Base-by-base conservation (phyloP, 352 stramenopile genomes). In the Globisporangium viniferum region DNA sequence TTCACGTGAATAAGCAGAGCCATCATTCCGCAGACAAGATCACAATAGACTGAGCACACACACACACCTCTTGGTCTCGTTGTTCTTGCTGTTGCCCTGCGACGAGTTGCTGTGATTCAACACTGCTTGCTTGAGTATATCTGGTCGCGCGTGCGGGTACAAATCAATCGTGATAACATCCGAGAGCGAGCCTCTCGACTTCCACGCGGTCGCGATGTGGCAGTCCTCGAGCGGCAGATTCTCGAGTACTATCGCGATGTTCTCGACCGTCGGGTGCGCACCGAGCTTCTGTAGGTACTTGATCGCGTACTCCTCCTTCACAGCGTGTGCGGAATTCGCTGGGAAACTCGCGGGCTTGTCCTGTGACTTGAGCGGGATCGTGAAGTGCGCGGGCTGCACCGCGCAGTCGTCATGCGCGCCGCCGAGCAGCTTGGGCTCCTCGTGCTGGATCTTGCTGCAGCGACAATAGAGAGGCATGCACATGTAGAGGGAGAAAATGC, bases 231-330 rank as follows among this genome's bases (percentile, higher is more conserved):
- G 41, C 27, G 83, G 86, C 53, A 93, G 64, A 39, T 91, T 67
- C 48, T 81, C 71, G n/a, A 92, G 64, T 48, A 91, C 80, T 33
- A 81, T 71, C 15, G 79, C 82, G 27, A 93, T 80, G 51, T 93
- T 92, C 29, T 86, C 77, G 0, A 71, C 51, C 0, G 80, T 88
- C 20, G 79, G 68, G 5, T 68, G 66, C 22, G 85, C 83, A 1
- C 82, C 80, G 46, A 93, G 73, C n/a, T 80, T 71, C 66, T 86
- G 71, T 53, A 93, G 46, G 44, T 93, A 93, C 72, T 84, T 86
- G 67, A 85, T 86, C 53, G 86, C 86, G 58, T 91, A 92, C 66
- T 90, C 83, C 15, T 91, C 79, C 36, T 86, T 71, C 2, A 92
- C 55, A 5, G 73, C 71, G 46, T 82, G 73, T n/a, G 74, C 63